Percentiles rank a stretch among this genome's conserved stretches.
Conservation (phyloP, 352 stramenopile genomes). For the Phytophthora litchii region DNA sequence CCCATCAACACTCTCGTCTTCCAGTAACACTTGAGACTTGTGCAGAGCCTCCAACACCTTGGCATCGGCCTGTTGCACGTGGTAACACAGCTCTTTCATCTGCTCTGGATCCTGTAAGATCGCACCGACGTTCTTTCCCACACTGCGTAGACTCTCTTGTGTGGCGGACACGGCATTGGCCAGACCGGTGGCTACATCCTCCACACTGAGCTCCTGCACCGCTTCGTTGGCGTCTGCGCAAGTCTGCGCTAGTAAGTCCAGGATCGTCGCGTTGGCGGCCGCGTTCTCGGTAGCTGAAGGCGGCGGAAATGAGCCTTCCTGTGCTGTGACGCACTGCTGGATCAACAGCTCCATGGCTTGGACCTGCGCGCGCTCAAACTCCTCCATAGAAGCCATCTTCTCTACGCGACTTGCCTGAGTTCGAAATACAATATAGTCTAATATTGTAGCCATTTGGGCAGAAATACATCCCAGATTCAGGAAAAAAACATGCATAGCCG, state of each 20-base stretch:
- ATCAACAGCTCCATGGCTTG: slow-evolving; percentile 65
- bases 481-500: too few relatives aligned
- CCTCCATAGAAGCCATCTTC: slow-evolving; percentile 31
- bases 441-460: too few relatives aligned
- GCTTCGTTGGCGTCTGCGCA: slow-evolving; percentile 67
- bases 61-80: slow-evolving; percentile 55
- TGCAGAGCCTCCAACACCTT: slow-evolving; percentile 53
- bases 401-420: too few relatives aligned
- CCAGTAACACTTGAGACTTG: slow-evolving; percentile 29
- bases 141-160: slow-evolving; percentile 64
- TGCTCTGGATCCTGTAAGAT: slow-evolving; percentile 72
- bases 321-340: slow-evolving; percentile 49
- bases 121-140: slow-evolving; percentile 56
- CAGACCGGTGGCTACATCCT: slow-evolving; percentile 59
- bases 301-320: background rate
- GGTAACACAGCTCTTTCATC: slow-evolving; percentile 59
- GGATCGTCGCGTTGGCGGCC: slow-evolving; percentile 48
- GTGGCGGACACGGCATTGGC: slow-evolving; percentile 61
- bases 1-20: slow-evolving; percentile 13
- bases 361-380: slow-evolving; percentile 55
- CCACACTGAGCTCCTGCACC: slow-evolving; percentile 55
- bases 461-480: too few relatives aligned
- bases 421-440: too few relatives aligned
- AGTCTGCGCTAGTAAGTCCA: slow-evolving; percentile 68
- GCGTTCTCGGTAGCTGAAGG: slow-evolving; percentile 11